A percentile compares a stretch with the other conserved stretches of the same genome.
Evolutionary conservation across 129 eudicot species (phyloP).

Genomic region (Cynara cardunculus): DNA sequence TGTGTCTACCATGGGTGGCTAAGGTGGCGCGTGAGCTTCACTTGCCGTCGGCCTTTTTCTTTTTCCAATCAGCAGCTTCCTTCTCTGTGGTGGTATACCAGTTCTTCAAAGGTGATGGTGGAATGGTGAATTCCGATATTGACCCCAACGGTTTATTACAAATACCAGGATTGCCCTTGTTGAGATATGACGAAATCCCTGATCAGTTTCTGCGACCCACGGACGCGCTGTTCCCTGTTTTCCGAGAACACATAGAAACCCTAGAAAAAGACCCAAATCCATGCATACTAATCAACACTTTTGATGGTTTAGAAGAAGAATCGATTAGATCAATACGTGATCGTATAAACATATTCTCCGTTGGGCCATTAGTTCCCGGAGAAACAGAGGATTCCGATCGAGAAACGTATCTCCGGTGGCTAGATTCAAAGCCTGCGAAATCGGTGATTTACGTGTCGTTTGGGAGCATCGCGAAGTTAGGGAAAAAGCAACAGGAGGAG

Average conservation of each 20-base stretch:
- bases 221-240: not conserved
- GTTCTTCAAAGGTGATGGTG: slow-evolving; percentile 32
- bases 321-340: slow-evolving; percentile 18
- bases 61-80: slow-evolving; percentile 41
- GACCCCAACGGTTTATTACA: slow-evolving; percentile 16
- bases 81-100: slow-evolving; percentile 34
- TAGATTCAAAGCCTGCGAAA: slow-evolving; percentile 27
- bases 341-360: slow-evolving; percentile 22
- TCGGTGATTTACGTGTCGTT: slow-evolving; percentile 60
- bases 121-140: slow-evolving; percentile 3
- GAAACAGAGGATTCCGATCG: slow-evolving; percentile 6
- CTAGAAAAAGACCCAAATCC: slow-evolving; percentile 36
- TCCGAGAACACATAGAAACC: slow-evolving; percentile 45
- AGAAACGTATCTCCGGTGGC: slow-evolving; percentile 35
- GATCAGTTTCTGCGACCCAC: slow-evolving; percentile 29
- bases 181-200: slow-evolving; percentile 39
- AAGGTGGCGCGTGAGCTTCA: slow-evolving; percentile 50
- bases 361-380: slow-evolving; percentile 51
- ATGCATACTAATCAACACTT: slow-evolving; percentile 43
- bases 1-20: slow-evolving; percentile 61
- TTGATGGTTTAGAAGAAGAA: slow-evolving; percentile 36
- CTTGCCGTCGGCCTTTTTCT: slow-evolving; percentile 57
- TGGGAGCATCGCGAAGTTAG: slow-evolving; percentile 49
- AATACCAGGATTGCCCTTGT: slow-evolving; percentile 45
- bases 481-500: slow-evolving; percentile 40